Evolutionary conservation across 495 filamentous ascomycete species (phyloP).

Genomic region (Penicillium crystallinum): DNA sequence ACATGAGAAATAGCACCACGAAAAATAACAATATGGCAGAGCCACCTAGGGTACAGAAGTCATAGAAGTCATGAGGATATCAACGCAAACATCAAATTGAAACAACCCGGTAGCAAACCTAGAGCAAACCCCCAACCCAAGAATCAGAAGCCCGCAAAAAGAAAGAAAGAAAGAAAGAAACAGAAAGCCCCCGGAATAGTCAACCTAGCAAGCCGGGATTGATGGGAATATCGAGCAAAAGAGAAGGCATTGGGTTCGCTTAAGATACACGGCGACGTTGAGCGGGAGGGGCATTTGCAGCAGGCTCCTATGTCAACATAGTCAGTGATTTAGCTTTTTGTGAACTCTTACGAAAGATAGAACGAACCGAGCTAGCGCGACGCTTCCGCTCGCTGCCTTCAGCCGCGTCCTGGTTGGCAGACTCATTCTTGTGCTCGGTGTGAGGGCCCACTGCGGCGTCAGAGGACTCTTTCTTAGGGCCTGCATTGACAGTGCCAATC

Average conservation of each 20-base stretch:
- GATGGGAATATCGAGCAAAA: too few species aligned
- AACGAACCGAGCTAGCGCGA: conserved; percentile 2
- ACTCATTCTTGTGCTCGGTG: neutral
- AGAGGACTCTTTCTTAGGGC: neutral
- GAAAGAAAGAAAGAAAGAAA: neutral
- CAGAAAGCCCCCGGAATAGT: too few species aligned
- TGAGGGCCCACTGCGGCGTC: neutral
- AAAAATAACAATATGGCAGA: too few species aligned
- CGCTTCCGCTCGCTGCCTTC: neutral
- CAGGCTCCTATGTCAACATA: neutral
- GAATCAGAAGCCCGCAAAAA: too few species aligned
- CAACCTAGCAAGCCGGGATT: neutral
- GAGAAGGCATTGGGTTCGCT: neutral
- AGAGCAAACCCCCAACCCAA: neutral
- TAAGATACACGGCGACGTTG: neutral
- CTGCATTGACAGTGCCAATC: neutral
- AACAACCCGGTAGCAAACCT: neutral
- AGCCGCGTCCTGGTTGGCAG: neutral
- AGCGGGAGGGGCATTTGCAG: neutral
- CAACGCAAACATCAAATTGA: too few species aligned
- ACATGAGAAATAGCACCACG: too few species aligned
- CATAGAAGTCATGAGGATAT: too few species aligned
- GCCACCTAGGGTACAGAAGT: too few species aligned
- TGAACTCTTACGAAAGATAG: neutral
- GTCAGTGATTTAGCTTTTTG: neutral